These are phyloP conservation scores for Sodiomyces alkalinus DNA, from an alignment of 2,329 filamentous ascomycete species.

Conservation along the genomic window DNA sequence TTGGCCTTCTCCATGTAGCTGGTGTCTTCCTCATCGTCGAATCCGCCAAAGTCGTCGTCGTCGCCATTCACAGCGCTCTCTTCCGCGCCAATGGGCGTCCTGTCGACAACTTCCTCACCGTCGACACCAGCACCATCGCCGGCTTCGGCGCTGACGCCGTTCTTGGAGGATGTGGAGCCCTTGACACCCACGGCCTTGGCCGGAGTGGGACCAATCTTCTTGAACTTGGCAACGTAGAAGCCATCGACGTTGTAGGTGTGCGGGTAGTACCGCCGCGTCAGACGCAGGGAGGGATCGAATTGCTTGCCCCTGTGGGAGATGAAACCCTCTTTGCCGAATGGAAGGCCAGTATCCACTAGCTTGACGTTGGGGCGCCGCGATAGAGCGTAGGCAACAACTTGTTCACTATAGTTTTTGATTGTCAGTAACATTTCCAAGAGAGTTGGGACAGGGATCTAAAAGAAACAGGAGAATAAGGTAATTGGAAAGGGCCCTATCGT, in stretches of 20 bases:
- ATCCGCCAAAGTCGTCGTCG: conserved; percentile 48
- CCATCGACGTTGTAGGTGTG: conserved; percentile 92
- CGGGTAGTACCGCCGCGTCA: conserved; percentile 77
- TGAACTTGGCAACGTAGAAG: conserved; percentile 96
- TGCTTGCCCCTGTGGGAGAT: conserved; percentile 79
- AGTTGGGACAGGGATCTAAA: no score
- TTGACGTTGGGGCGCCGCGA: conserved; percentile 85
- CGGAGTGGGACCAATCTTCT: conserved; percentile 73
- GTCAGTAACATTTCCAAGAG: conserved; percentile 8
- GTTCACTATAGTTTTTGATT: conserved; percentile 55
- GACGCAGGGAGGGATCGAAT: conserved; percentile 72
- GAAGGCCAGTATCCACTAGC: conserved; percentile 79
- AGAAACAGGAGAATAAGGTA: no score
- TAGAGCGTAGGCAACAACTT: conserved; percentile 86
- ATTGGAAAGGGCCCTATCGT: no score
- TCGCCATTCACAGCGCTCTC: conserved; percentile 21
- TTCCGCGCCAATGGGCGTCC: conserved; percentile 44
- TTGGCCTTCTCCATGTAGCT: conserved; percentile 60
- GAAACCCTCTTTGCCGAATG: conserved; percentile 88
- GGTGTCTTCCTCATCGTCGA: conserved; percentile 58
- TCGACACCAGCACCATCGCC: conserved; percentile 13
- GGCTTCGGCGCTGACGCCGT: conserved; percentile 6
- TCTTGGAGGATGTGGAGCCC: conserved; percentile 9
- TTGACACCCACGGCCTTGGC: conserved; percentile 23
- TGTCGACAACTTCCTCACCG: conserved; percentile 43